phyloP scores from a whole-genome alignment of 495 filamentous ascomycete genomes.

The Xylaria acuta region DNA sequence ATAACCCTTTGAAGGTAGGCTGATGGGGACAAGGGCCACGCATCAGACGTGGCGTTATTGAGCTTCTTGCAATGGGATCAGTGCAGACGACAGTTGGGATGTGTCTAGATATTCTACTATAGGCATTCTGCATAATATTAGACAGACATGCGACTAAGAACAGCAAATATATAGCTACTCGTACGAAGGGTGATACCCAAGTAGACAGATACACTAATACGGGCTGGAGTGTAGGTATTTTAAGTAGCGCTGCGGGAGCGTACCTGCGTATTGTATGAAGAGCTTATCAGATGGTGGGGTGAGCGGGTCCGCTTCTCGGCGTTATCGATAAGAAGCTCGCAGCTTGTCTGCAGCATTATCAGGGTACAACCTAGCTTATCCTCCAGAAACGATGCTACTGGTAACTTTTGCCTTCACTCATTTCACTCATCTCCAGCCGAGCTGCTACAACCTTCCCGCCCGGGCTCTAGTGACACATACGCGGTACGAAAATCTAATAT shows the following conservation, averaged over 20 bases:
- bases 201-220: too few relatives aligned
- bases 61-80: neutral
- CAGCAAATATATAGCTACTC: neutral
- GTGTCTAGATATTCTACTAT: neutral
- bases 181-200: neutral
- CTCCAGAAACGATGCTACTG: neutral
- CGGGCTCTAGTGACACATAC: neutral
- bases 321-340: conserved; percentile 21
- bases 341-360: neutral
- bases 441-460: neutral
- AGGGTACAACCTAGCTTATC: neutral
- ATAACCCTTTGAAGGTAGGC: neutral
- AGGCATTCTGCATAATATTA: neutral
- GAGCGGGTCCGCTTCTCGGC: neutral
- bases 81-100: neutral
- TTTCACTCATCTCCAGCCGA: neutral
- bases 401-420: conserved; percentile 16
- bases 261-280: neutral
- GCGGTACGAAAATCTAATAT: neutral
- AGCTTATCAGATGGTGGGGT: conserved; percentile 2
- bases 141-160: neutral
- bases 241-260: neutral
- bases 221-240: too few relatives aligned
- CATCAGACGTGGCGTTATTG: conserved; percentile 3
- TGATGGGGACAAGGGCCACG: neutral